These are phyloP conservation scores for Closterium sp. DNA, from an alignment of 139 green algal genomes.

Conservation along the genomic window DNA sequence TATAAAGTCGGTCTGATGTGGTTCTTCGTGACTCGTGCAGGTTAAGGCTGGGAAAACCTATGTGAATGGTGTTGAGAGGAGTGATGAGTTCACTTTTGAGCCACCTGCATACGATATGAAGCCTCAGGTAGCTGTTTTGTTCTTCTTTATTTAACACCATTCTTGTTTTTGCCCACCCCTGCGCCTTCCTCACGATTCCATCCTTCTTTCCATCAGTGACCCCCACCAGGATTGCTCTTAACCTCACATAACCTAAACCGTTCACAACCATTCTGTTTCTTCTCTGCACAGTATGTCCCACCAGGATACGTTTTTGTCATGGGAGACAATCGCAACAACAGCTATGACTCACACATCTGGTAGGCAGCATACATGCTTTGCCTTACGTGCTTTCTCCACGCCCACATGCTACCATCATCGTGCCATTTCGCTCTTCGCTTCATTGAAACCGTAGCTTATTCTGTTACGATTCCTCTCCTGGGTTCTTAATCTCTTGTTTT, in stretches of 20 bases:
- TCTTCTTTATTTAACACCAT: neutral
- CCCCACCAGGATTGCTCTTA: too few relatives aligned
- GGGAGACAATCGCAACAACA: conserved; percentile 99
- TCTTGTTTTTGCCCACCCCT: neutral
- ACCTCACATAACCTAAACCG: too few relatives aligned
- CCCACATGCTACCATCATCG: neutral
- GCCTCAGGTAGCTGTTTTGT: neutral
- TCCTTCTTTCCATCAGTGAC: too few relatives aligned
- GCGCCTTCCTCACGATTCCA: too few relatives aligned
- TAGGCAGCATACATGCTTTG: neutral
- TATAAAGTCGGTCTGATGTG: neutral
- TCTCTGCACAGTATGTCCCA: conserved; percentile 64
- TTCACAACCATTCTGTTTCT: neutral
- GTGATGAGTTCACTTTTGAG: conserved; percentile 86
- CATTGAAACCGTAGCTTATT: too few relatives aligned
- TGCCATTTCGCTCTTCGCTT: neutral
- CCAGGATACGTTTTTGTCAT: conserved; percentile 87
- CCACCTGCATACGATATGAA: conserved; percentile 47
- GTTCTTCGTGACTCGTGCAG: conserved; percentile 49
- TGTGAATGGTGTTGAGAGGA: conserved; percentile 76
- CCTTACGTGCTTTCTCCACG: neutral
- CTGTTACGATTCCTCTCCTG: too few relatives aligned
- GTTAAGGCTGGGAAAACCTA: conserved; percentile 77
- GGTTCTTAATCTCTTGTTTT: neutral
- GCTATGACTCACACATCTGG: conserved; percentile 96